Evolutionary conservation across 345 rosid species (phyloP).

Genomic region (Hypericum perforatum): DNA sequence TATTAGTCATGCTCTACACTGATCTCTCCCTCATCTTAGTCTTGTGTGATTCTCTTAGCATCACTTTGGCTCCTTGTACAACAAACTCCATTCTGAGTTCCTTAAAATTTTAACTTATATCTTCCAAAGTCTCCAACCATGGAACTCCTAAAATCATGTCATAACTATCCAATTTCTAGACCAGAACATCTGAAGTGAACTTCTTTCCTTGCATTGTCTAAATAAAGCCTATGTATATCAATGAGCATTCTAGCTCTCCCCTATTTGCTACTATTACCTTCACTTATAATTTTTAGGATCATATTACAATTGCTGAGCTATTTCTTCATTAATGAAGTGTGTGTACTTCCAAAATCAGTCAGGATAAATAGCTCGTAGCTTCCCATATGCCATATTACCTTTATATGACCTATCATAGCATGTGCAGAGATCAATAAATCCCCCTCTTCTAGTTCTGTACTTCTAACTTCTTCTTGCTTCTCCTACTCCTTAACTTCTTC

Average conservation of each 20-base stretch:
- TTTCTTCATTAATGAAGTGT: not conserved
- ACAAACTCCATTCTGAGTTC: not conserved
- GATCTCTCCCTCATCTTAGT: too few relatives aligned
- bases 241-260: not conserved
- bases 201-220: not conserved
- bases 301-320: not conserved
- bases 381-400: not conserved
- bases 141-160: not conserved
- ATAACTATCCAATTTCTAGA: not conserved
- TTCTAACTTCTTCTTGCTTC: too few relatives aligned
- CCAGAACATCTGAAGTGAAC: not conserved
- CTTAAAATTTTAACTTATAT: not conserved
- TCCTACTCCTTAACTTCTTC: too few relatives aligned
- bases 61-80: too few relatives aligned
- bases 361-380: not conserved
- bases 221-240: not conserved
- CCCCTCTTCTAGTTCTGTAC: too few relatives aligned
- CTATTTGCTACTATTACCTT: not conserved
- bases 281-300: too few relatives aligned
- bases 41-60: too few relatives aligned
- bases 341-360: not conserved
- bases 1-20: too few relatives aligned
- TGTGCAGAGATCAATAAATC: too few relatives aligned
- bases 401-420: too few relatives aligned
- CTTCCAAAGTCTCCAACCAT: not conserved